Base-by-base conservation (phyloP, 2,329 filamentous ascomycete genomes). In the Fusarium armeniacum region DNA sequence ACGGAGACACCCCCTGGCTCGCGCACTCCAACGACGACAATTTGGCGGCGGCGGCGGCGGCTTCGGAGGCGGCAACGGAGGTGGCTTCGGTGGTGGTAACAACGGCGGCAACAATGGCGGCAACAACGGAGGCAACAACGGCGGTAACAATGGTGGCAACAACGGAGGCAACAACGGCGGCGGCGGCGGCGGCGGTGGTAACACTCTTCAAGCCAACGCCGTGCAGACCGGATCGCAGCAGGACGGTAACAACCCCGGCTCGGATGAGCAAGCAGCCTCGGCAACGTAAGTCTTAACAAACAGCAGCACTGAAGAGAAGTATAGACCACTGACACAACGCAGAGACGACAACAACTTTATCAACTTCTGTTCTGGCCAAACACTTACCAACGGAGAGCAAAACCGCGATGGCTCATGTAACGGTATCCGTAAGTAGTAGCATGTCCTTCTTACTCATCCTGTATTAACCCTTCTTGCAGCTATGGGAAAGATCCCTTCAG, bases 311-410 rank as follows among this genome's bases (percentile, higher is more conserved):
- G 35, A 16, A 11, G 36, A 53, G 16, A 35, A n/a, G 36, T 2
- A 20, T 12, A 5, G 15, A 41, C 11, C 45, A 33, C 53, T 76
- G 65, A 70, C 67, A 55, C 11, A 9, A 32, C 81, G n/a, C 57
- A 89, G 87, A 67, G 86, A 89, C 70, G 65, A 79, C 20, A 80
- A 81, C 80, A 90, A 90, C 80, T 89, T 89, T 76, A 88, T 89
- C 83, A 89, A 89, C 82, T 88, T 89, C 76, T 89, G 87, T 75
- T 63, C 77, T 6, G 86, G 84, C 46, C 72, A 84, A 75, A 84
- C 81, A 0, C 76, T 89, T 49, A 90, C 89, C 67, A 88, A 91
- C 73, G 89, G 89, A 73, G 78, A 84, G 30, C 89, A 91, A 76
- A 81, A 85, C 53, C 81, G 81, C 62, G 77, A 71, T 6, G 89